phyloP scores from a whole-genome alignment of 441 rosid genomes.

The Populus hybrid region DNA sequence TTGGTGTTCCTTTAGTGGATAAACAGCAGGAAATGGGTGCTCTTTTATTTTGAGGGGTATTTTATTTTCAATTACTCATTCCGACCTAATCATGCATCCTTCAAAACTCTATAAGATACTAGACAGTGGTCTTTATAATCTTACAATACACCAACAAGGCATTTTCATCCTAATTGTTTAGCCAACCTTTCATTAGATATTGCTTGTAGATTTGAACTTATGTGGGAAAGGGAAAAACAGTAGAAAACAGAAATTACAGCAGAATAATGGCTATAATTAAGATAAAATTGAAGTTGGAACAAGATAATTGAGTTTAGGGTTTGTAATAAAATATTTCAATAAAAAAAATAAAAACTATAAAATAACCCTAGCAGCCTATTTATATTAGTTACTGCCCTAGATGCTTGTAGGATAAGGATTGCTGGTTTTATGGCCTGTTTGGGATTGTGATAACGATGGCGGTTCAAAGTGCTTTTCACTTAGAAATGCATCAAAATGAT shows the following conservation, averaged over 20 bases:
- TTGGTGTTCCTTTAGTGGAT: too few species aligned
- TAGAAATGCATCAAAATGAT: too few species aligned
- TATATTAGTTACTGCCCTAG: background rate
- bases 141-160: background rate
- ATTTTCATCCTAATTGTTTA: background rate
- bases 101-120: background rate
- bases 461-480: too few species aligned
- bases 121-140: background rate
- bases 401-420: background rate
- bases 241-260: too few species aligned
- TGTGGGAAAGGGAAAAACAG: too few species aligned
- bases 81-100: background rate
- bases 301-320: background rate
- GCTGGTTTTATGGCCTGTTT: background rate
- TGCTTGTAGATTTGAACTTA: background rate
- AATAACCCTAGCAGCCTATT: background rate
- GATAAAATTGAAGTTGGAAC: background rate
- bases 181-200: background rate
- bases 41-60: too few species aligned
- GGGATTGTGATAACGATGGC: too few species aligned
- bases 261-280: too few species aligned
- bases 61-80: background rate
- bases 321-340: too few species aligned
- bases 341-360: too few species aligned
- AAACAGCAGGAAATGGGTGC: too few species aligned